Base-by-base conservation (phyloP, 2,329 filamentous ascomycete species). In the Fusarium dimerum region DNA sequence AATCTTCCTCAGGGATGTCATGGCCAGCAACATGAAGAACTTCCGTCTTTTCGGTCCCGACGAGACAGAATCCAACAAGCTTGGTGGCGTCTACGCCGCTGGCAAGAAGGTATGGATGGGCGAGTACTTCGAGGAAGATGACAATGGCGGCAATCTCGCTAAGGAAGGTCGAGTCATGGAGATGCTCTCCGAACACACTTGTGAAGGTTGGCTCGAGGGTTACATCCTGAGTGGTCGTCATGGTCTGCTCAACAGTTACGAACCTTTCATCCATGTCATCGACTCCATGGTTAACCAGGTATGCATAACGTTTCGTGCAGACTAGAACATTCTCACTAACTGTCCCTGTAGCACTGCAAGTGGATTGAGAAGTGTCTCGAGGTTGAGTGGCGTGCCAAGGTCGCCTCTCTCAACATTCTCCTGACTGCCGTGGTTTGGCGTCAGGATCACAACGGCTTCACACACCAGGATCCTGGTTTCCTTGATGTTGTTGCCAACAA, bases 391-490 rank as follows among this genome's bases (percentile, higher is more conserved):
- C 84, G 89, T 47, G 82, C 78, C 62, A 86, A 86, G 69, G 76
- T 92, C 11, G 81, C 88, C 9, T 91, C 88, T 1, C 82, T 92
- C 62, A 92, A 92, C 73, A 91, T 92, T 60, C 80, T 92, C 13
- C 78, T 92, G 48, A 92, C 89, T 1, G 84, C 87, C 2, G 89
- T 89, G 8, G 88, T 92, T 52, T 92, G 88, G 89, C 78, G 89
- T 63, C 89, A 92, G 74, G 89, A 92, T 60, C 89, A 92, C 76
- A 92, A 92, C 64, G 89, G 89, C 36, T 92, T 92, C 73, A 91
- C 87, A 0, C 88, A 92, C 67, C 88, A 92, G 68, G 88, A 91
- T 59, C 89, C 88, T 0, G 88, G 88, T 39, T 92, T 92, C 79
- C 80, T 92, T 12, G 88, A 91, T 59, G 86, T 92, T 0, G 82